phyloP scores from a whole-genome alignment of 768 basidiomycete species.

The Psilocybe cyanescens region DNA sequence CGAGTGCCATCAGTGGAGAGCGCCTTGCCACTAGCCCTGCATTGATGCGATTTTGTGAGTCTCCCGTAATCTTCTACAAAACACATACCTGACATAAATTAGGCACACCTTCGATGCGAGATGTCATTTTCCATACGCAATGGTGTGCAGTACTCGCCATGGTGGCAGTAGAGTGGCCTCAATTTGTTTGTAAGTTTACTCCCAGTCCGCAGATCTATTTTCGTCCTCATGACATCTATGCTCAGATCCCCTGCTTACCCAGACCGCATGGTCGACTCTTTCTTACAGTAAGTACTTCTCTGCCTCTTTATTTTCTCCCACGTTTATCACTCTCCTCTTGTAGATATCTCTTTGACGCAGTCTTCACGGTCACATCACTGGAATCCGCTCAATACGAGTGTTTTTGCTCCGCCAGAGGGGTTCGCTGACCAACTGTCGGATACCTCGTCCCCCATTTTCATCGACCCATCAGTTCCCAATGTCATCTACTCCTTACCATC shows the following conservation, averaged over 20 bases:
- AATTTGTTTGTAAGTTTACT: constrained; percentile 78
- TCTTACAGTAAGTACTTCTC: constrained; percentile 57
- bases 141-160: constrained; percentile 89
- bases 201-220: constrained; percentile 10
- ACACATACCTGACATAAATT: constrained; percentile 13
- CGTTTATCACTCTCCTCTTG: constrained; percentile 2
- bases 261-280: constrained; percentile 88
- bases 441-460: constrained; percentile 73
- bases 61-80: constrained; percentile 7
- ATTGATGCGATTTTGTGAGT: constrained; percentile 86
- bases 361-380: constrained; percentile 56
- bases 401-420: constrained; percentile 66
- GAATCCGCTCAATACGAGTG: constrained; percentile 62
- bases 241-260: constrained; percentile 86
- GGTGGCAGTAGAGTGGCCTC: constrained; percentile 96
- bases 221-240: constrained; percentile 15
- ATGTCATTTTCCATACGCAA: constrained; percentile 92
- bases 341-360: constrained; percentile 77
- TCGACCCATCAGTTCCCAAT: constrained; percentile 72
- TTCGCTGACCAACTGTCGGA: constrained; percentile 80
- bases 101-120: constrained; percentile 93
- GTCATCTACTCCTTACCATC: constrained; percentile 71
- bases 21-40: constrained; percentile 84
- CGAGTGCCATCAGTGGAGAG: constrained; percentile 93
- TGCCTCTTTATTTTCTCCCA: not conserved